These are phyloP conservation scores for Scenedesmus sp. DNA, from an alignment of 163 green algal species.

Conservation along the genomic window DNA sequence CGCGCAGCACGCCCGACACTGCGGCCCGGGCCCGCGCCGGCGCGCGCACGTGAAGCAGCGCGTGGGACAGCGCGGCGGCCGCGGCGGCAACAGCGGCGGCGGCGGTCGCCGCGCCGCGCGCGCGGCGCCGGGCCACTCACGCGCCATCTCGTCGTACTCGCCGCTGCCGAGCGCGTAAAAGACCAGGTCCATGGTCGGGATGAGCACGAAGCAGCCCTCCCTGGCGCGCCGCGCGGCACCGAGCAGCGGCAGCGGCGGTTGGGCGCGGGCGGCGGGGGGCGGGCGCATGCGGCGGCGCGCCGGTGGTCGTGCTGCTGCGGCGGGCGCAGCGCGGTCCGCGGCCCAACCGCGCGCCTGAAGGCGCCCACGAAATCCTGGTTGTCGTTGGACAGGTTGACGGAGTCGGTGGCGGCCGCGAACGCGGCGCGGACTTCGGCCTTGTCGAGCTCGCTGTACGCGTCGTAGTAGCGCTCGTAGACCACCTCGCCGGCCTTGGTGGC, in stretches of 20 bases:
- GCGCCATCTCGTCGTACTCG: slow-evolving; percentile 84
- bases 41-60: not conserved
- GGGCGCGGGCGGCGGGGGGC: not conserved
- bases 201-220: slow-evolving; percentile 64
- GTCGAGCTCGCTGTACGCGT: slow-evolving; percentile 69
- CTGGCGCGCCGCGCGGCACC: slow-evolving; percentile 48
- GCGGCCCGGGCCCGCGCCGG: not conserved
- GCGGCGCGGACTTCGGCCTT: slow-evolving; percentile 79
- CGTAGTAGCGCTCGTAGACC: slow-evolving; percentile 86
- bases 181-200: slow-evolving; percentile 66
- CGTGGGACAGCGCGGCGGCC: not conserved
- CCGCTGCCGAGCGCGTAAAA: slow-evolving; percentile 81
- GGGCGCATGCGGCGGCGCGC: not conserved
- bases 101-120: not conserved
- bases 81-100: not conserved
- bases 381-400: slow-evolving; percentile 43
- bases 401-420: slow-evolving; percentile 56
- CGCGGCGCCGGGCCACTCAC: slow-evolving; percentile 54
- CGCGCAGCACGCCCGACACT: slow-evolving; percentile 27
- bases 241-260: not conserved
- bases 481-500: slow-evolving; percentile 70
- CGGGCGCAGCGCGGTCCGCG: no score
- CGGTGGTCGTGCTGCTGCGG: not conserved
- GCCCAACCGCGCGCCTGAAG: slow-evolving; percentile 58
- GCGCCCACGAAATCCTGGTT: slow-evolving; percentile 58